Evolutionary conservation across 2,329 filamentous ascomycete species (phyloP).

Genomic region (Fusarium setosum): DNA sequence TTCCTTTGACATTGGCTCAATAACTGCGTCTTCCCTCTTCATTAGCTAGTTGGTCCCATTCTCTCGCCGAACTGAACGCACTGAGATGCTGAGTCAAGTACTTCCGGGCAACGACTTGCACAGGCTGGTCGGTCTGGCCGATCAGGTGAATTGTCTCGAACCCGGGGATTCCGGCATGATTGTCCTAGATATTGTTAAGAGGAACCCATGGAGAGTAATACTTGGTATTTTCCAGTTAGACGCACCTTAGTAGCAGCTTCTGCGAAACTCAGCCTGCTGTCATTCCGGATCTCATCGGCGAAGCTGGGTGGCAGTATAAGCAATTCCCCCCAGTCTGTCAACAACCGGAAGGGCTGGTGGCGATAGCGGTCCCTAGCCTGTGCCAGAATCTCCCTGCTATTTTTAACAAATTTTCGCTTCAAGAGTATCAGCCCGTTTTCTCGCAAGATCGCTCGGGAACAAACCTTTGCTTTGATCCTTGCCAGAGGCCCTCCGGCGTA

Average conservation of each 20-base stretch:
- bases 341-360: background rate
- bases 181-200: no score
- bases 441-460: background rate
- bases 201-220: no score
- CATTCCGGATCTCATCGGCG: slow-evolving; percentile 9
- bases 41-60: fast-evolving
- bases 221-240: background rate
- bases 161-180: background rate
- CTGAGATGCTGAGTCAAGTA: slow-evolving; percentile 1
- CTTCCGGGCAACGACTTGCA: background rate
- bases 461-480: background rate
- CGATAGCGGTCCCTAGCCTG: background rate
- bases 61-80: background rate
- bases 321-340: slow-evolving; percentile 4
- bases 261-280: background rate
- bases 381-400: background rate
- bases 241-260: background rate
- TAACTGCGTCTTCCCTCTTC: background rate
- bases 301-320: background rate
- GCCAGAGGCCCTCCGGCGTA: background rate
- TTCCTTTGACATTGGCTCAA: background rate
- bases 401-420: background rate
- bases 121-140: background rate
- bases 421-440: no score
- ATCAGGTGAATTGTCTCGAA: background rate